A percentile compares a stretch with the other conserved stretches of the same genome.
These are phyloP conservation scores for Penicillium psychrosexuale DNA, from an alignment of 2,329 filamentous ascomycete genomes.

Conservation along the genomic window DNA sequence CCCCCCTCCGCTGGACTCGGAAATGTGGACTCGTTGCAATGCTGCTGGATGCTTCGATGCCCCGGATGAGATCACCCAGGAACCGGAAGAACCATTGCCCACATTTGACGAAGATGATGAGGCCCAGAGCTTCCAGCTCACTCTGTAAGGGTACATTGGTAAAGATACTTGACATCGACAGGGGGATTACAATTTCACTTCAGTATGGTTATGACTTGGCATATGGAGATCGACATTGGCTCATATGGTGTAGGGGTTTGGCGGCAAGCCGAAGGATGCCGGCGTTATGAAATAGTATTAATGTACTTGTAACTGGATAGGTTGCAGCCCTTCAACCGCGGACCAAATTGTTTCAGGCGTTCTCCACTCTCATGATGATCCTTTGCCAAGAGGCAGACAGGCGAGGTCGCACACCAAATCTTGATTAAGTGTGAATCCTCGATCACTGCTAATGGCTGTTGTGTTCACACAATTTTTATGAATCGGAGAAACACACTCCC, in stretches of 20 bases:
- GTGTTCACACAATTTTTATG: background rate
- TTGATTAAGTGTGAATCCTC: background rate
- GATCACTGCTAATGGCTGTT: too few species aligned
- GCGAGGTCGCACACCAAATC: slow-evolving; percentile 12
- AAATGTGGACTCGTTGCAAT: slow-evolving; percentile 45
- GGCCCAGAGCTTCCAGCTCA: slow-evolving; percentile 40
- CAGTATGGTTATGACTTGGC: slow-evolving; percentile 11
- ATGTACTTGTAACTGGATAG: slow-evolving; percentile 7
- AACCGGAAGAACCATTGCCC: slow-evolving; percentile 29
- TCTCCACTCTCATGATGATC: slow-evolving; percentile 22
- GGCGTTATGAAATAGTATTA: slow-evolving; percentile 16
- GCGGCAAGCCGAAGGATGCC: slow-evolving; percentile 6
- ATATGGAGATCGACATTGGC: slow-evolving; percentile 1
- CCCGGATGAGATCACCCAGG: slow-evolving; percentile 17
- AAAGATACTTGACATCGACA: background rate
- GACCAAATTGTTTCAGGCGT: slow-evolving; percentile 27
- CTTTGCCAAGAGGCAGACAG: slow-evolving; percentile 13
- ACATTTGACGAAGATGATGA: slow-evolving; percentile 42
- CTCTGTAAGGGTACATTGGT: slow-evolving; percentile 25
- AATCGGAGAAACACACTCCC: background rate
- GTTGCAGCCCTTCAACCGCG: slow-evolving; percentile 13
- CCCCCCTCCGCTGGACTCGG: slow-evolving; percentile 40
- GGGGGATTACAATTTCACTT: slow-evolving; percentile 6
- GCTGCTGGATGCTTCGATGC: slow-evolving; percentile 39
- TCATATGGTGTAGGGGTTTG: background rate